Base-by-base conservation (phyloP, 2,329 filamentous ascomycete genomes). In the Tolypocladium tundrense region DNA sequence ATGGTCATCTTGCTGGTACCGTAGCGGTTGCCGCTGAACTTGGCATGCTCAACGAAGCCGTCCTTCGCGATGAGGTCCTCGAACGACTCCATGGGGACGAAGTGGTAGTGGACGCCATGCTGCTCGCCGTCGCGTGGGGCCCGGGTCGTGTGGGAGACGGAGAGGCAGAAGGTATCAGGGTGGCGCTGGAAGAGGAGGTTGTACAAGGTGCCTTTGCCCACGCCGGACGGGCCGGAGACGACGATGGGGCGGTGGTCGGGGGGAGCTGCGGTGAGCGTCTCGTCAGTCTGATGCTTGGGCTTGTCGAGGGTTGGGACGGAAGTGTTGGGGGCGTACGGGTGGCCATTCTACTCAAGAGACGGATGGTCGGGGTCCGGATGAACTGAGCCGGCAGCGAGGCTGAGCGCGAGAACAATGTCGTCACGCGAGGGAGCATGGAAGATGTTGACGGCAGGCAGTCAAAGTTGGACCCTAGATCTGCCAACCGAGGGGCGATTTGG, bases 11-110 rank as follows among this genome's bases (percentile, higher is more conserved):
- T 86, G 70, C 85, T 90, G 6, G 91, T 96, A 58, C 92, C 92
- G 75, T 97, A 97, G 68, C 84, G 78, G 75, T 97, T 96, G 57
- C 85, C 86, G 45, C 91, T 86, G 71, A 96, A 97, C 70, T 88
- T 78, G 57, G 92, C 92, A 76, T 88, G 75, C 79, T 97, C 92
- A 61, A 96, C 87, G 73, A 97, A 96, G 13, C 86, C 88, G 58
- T 83, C 79, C 59, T 83, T 72, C n/a, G 73, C 77, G 57, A 91
- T 84, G 60, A 94, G 79, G 50, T 79, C 76, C 67, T 85, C 75
- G 69, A 96, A 96, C 3, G 79, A 78, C 11, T 83, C 80, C 71
- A 80, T 82, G 24, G 79, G 81, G 19, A 88, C 84, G 67, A 88
- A 96, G 78, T 91, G 84, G 79, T 97, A 97, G 73, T 96, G 85